phyloP scores from a whole-genome alignment of 2,329 filamentous ascomycete species.

The Phyllosticta citrichinensis region DNA sequence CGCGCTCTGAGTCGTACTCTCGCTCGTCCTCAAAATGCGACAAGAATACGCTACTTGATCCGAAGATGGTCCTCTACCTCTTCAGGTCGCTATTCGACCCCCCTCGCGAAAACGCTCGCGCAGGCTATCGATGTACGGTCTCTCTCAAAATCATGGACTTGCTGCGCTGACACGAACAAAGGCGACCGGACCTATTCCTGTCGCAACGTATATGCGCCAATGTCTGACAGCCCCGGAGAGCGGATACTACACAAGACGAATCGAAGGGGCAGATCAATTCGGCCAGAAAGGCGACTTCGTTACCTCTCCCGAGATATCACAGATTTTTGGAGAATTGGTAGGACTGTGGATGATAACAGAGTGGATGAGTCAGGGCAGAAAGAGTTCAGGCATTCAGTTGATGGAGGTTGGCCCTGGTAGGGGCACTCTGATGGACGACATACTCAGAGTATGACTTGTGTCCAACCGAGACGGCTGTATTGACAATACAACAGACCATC shows the following conservation, averaged over 20 bases:
- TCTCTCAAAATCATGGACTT: background rate
- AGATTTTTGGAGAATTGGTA: slow-evolving; percentile 89
- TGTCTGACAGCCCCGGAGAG: slow-evolving; percentile 84
- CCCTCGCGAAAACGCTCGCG: slow-evolving; percentile 75
- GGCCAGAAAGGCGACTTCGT: slow-evolving; percentile 92
- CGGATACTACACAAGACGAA: slow-evolving; percentile 81
- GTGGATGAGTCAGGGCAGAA: slow-evolving; percentile 85
- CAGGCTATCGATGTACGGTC: slow-evolving; percentile 69
- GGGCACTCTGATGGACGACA: slow-evolving; percentile 94
- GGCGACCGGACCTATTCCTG: slow-evolving; percentile 81
- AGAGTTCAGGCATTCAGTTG: slow-evolving; percentile 65
- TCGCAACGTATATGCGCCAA: slow-evolving; percentile 97
- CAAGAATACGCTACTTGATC: slow-evolving; percentile 12
- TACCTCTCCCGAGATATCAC: slow-evolving; percentile 94
- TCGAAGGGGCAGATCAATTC: slow-evolving; percentile 70
- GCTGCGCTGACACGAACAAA: slow-evolving; percentile 27
- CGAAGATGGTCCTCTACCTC: slow-evolving; percentile 31
- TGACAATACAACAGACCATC: slow-evolving; percentile 52
- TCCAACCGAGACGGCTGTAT: background rate
- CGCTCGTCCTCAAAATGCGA: background rate
- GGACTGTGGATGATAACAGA: slow-evolving; percentile 93
- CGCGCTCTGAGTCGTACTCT: background rate
- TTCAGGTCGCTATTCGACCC: slow-evolving; percentile 58
- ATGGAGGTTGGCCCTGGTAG: slow-evolving; percentile 91
- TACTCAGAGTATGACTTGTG: slow-evolving; percentile 59